Evolutionary conservation across 352 stramenopile genomes (phyloP), one percentile per base, ranked within the genome.

Genomic region (Phytophthora capsici): DNA sequence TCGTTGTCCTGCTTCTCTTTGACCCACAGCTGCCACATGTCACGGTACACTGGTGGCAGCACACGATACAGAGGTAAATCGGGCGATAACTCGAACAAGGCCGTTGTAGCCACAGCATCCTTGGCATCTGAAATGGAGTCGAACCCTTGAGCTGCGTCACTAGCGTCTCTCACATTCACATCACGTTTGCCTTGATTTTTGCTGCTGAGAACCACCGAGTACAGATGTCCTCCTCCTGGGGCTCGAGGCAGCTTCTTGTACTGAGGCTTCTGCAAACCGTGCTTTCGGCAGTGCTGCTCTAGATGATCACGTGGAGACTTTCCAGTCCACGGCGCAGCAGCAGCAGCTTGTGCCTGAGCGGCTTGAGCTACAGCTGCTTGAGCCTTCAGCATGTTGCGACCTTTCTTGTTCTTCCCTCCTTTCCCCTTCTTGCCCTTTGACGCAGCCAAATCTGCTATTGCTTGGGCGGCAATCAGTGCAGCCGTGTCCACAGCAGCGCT

Each of bases 241-340:
- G 36, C 25, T 54, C 38, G 69, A 57, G 12, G 53, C 38, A 69
- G 67, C 70, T 81, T 81, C 55, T 88, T 90, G 73, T 88, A 98
- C 48, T 90, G 82, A 1, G 94, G 91, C 37, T 77, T 79, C 1
- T 81, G 77, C 54, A 93, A 61, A 40, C 95, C 94, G 62, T 90
- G 70, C 61, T 98, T 97, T 40, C 83, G 84, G 69, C 90, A 98
- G 30, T 88, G 77, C 46, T 98, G 88, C 25, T 97, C 75, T 30
- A 98, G 71, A 28, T 95, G 82, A 51, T 97, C 82, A 28, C 94
- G 78, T 3, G 95, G 94, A 3, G 89, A 97, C 44, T 91, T 94
- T 37, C 84, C 84, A 0, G 82, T 93, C 84, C 84, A 93, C 2
- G 69, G 12, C 3, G 66, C 26, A 6, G 58, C 28, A 19, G 57